Evolutionary conservation across 1,284 basidiomycete genomes (phyloP), one percentile per base, ranked within the genome.

Genomic region (Heterobasidion annosum): DNA sequence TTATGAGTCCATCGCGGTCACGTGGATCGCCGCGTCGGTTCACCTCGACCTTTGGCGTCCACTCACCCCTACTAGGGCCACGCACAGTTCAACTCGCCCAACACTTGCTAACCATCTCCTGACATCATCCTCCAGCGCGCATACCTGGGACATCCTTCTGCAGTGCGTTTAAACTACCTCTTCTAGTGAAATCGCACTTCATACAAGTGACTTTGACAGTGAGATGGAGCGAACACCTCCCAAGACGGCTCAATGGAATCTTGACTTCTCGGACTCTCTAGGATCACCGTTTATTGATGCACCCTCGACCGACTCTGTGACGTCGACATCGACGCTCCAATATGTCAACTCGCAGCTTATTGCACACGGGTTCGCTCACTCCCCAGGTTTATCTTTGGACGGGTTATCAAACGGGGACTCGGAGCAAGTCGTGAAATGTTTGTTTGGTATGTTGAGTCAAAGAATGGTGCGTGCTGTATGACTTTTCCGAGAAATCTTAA

Each of bases 291-390:
- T 64, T 53, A 63, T 63, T n/a, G 63, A 66, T 15, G 58, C 57
- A 9, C 57, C 63, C 13, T 66, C 67, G 8, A 54, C 63, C 1
- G 62, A 65, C 6, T 63, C 64, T 2, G 63, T 56, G 35, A 55
- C 58, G 7, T 66, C 66, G 13, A 63, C 68, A 1, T 70, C 70
- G 1, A 70, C 67, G 42, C 66, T 88, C 33, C 81, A 84, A 58
- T 88, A 87, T 59, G 75, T 91, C 63, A 92, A 91, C 67, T 72
- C 82, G 18, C 88, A 92, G 62, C 77, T 93, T 3, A 68, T 89
- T 44, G 81, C 88, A 0, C 88, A 93, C 70, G 92, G 93, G 9
- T 93, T 89, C 64, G 70, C 81, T 0, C 70, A 81, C 37, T 64
- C 76, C 0, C 80, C 84, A 0, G 88, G 88, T 1, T 65, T 88